These are phyloP conservation scores for Funneliformis mosseae DNA, from an alignment of 192 early-diverging fungal species.

Conservation along the genomic window DNA sequence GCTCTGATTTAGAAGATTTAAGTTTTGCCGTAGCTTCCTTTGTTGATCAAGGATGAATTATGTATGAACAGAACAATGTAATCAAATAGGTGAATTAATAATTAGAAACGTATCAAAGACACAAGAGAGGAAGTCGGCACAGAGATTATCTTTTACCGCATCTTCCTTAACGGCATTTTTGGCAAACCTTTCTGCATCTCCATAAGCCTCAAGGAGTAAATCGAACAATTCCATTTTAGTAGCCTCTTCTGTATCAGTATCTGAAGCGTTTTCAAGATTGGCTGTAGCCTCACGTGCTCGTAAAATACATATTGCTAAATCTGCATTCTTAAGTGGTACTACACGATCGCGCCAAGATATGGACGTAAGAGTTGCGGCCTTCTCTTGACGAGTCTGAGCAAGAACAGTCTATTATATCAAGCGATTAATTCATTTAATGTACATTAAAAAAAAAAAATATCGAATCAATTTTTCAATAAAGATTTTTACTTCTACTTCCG, in stretches of 20 bases:
- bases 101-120: background rate
- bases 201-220: conserved; percentile 55
- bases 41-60: background rate
- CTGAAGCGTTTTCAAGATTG: conserved; percentile 25
- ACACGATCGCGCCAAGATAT: conserved; percentile 53
- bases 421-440: background rate
- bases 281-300: conserved; percentile 50
- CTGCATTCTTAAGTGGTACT: conserved; percentile 47
- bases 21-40: conserved; percentile 65
- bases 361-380: conserved; percentile 42
- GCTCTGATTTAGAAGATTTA: conserved; percentile 67
- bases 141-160: conserved; percentile 41
- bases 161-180: conserved; percentile 68
- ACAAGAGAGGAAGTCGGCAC: background rate
- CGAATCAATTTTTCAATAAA: background rate
- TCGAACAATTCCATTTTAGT: conserved; percentile 54
- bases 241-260: conserved; percentile 21
- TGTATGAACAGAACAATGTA: background rate
- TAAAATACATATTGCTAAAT: conserved; percentile 51
- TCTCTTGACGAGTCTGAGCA: conserved; percentile 46
- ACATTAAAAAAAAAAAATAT: background rate
- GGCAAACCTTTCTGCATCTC: conserved; percentile 61
- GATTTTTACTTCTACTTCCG: conserved; percentile 47
- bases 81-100: background rate
- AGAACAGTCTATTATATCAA: conserved; percentile 34